Percentiles rank a stretch among this genome's conserved stretches.
phyloP scores from a whole-genome alignment of 75 land plant genomes.

The Isoetes taiwanensis region DNA sequence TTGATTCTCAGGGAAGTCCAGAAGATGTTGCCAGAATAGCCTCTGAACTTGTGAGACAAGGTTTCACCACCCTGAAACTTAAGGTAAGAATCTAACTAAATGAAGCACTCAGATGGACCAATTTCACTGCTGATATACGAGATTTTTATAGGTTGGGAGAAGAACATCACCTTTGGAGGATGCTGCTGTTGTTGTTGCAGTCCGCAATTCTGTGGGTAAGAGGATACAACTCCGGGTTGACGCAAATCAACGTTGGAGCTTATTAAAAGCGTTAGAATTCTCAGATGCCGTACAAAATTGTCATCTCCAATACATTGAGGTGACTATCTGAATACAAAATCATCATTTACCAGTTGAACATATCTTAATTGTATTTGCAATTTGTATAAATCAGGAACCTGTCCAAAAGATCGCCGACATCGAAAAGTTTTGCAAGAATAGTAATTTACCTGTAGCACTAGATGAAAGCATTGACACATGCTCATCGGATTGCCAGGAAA shows the following conservation, averaged over 20 bases:
- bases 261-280: conserved; percentile 65
- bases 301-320: conserved; percentile 80
- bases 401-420: conserved; percentile 47
- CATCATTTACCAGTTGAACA: not conserved
- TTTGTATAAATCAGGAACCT: conserved; percentile 96
- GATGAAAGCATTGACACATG: conserved; percentile 79
- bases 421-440: conserved; percentile 65
- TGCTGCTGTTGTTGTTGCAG: conserved; percentile 59
- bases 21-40: conserved; percentile 47
- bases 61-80: conserved; percentile 69
- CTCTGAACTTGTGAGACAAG: conserved; percentile 48
- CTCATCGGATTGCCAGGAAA: conserved; percentile 21
- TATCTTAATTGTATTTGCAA: no score
- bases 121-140: not conserved
- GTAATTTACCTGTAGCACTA: conserved; percentile 65
- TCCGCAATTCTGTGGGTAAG: conserved; percentile 52
- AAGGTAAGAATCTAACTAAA: conserved; percentile 35
- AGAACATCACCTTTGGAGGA: conserved; percentile 53
- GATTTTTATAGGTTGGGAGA: conserved; percentile 55
- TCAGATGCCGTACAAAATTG: conserved; percentile 36
- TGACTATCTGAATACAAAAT: conserved; percentile 9
- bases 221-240: conserved; percentile 64
- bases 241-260: conserved; percentile 85
- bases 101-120: not conserved
- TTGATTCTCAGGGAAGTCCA: conserved; percentile 56